Evolutionary conservation across 176 grass and related monocot genomes (phyloP).

Genomic region (Melocanna baccifera): DNA sequence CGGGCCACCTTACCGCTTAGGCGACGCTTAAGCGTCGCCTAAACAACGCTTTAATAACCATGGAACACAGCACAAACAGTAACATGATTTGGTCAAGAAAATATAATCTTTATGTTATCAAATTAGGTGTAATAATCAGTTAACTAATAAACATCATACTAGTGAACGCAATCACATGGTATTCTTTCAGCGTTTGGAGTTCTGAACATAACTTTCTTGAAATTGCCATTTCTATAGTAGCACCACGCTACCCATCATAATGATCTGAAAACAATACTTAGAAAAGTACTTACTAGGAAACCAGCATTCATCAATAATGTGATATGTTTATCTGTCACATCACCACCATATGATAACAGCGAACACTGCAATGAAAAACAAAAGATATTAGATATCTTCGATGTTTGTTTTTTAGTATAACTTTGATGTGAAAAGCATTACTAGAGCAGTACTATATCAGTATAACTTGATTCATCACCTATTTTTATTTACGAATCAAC

Average conservation of each 20-base stretch:
- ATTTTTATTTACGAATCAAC: constrained; percentile 3
- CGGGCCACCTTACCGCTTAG: no score
- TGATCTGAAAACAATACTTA: not conserved
- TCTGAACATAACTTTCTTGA: constrained; percentile 1
- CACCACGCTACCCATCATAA: not conserved
- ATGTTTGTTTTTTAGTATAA: not conserved
- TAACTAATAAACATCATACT: not conserved
- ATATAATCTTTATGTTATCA: not conserved
- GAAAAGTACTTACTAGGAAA: constrained; percentile 70
- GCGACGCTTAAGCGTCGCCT: no score
- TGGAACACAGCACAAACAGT: constrained; percentile 18
- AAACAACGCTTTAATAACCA: no score
- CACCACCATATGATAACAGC: constrained; percentile 68
- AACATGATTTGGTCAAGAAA: constrained; percentile 6
- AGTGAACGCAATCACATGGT: not conserved
- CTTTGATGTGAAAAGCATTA: not conserved
- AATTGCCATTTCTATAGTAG: not conserved
- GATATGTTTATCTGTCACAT: constrained; percentile 70
- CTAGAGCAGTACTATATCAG: not conserved
- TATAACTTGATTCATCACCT: not conserved
- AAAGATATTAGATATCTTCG: constrained; percentile 11
- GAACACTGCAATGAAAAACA: constrained; percentile 54
- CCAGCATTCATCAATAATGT: constrained; percentile 76
- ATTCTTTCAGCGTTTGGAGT: constrained; percentile 4
- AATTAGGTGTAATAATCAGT: not conserved